Evolutionary conservation across 78 protist species (phyloP).

Genomic region (Chrysochromulina tobinii): DNA sequence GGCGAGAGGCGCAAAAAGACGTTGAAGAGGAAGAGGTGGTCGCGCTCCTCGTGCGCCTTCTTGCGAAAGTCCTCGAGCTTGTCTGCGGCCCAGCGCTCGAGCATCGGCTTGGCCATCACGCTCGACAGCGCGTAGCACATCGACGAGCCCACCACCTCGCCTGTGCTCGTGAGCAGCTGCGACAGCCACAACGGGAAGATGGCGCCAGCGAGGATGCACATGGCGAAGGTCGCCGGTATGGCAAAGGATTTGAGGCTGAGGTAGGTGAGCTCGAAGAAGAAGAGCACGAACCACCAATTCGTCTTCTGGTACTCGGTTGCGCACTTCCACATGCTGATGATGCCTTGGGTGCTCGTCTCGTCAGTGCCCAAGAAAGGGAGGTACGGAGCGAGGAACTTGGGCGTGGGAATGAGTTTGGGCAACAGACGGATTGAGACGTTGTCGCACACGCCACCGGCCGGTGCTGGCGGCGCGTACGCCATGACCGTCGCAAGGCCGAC

Average conservation of each 20-base stretch:
- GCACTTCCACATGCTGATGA: too few species aligned
- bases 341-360: too few species aligned
- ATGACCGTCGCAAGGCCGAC: too few species aligned
- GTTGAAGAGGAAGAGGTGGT: background rate
- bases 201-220: conserved; percentile 20
- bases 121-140: conserved; percentile 10
- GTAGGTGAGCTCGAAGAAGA: background rate
- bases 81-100: background rate
- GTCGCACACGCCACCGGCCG: too few species aligned
- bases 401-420: too few species aligned
- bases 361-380: too few species aligned
- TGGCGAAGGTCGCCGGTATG: background rate
- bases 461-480: too few species aligned
- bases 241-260: background rate
- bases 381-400: too few species aligned
- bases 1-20: conserved; percentile 46
- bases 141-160: background rate
- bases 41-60: background rate
- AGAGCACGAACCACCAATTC: too few species aligned
- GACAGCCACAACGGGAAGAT: background rate
- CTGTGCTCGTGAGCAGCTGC: background rate
- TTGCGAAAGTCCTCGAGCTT: background rate
- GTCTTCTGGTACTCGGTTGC: too few species aligned
- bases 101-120: background rate
- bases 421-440: too few species aligned